Evolutionary conservation across 164 flowering plant species (phyloP), one percentile per base, ranked within the genome.

Genomic region (Annona squamosa): DNA sequence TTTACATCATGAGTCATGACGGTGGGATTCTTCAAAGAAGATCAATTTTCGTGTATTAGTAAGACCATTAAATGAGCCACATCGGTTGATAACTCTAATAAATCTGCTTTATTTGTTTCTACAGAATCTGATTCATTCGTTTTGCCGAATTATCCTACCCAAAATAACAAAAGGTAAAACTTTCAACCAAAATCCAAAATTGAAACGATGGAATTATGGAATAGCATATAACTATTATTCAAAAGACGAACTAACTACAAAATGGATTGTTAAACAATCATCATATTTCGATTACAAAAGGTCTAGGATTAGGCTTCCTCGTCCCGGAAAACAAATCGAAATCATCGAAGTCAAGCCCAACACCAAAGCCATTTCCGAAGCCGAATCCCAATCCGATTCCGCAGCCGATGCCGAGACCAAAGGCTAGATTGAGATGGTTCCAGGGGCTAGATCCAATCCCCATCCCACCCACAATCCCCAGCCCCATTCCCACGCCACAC

Each of bases 401-500:
- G 57, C 93, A 89, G 1, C 93, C 89, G 48, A 83, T 19, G 1
- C 93, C 91, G 16, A 85, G 9, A 37, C 91, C 93, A 65, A 85
- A 83, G 17, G 72, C 89, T 62, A 85, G 19, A 61, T 75, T 74
- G 9, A 90, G 77, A n/a, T 85, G 84, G 79, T 84, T 86, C 87
- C 88, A 84, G 5, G 81, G 75, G 80, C 74, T 74, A 17, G 85
- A 86, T 2, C 84, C 86, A 59, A 57, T 76, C 4, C 89, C 94
- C 1, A 80, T 37, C 66, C 91, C 92, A 3, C 94, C 95, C 2
- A 83, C 86, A 17, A 88, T 52, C 18, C 91, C 92, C 1, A 86
- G 48, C 18, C 94, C 94, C 3, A 85, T 4, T 5, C 94, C 94
- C 41, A 75, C 84, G 3, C 94, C 94, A 71, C 94, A 90, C 10